Conservation (phyloP, 2,329 filamentous ascomycete species). For the Rhexocercosporidium sp. region DNA sequence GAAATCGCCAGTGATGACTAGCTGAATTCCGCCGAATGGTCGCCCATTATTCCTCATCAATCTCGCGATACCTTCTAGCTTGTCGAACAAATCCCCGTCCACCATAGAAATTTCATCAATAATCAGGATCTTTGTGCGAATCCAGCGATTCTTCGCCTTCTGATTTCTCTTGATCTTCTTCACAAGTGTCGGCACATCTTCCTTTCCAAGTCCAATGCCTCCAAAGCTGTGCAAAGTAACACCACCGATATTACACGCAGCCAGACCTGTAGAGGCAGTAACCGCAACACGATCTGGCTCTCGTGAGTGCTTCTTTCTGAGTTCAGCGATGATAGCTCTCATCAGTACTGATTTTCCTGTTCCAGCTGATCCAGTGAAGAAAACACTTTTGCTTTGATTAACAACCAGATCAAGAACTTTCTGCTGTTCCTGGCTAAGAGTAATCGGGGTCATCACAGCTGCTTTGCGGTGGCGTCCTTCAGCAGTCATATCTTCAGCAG, state of each 20-base stretch:
- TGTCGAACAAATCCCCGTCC: slow-evolving; percentile 95
- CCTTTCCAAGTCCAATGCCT: slow-evolving; percentile 94
- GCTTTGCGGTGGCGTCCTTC: slow-evolving; percentile 49
- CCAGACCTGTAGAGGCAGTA: slow-evolving; percentile 93
- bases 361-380: slow-evolving; percentile 96
- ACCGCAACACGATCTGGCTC: slow-evolving; percentile 89
- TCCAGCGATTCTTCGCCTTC: slow-evolving; percentile 89
- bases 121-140: slow-evolving; percentile 84
- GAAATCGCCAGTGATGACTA: slow-evolving; percentile 96
- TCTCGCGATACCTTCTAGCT: slow-evolving; percentile 86
- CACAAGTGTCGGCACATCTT: slow-evolving; percentile 77
- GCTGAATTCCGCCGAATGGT: slow-evolving; percentile 93
- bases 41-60: slow-evolving; percentile 87
- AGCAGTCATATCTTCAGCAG: slow-evolving; percentile 50
- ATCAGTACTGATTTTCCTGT: slow-evolving; percentile 97
- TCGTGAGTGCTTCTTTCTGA: slow-evolving; percentile 76
- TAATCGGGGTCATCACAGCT: slow-evolving; percentile 42
- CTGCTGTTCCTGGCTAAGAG: slow-evolving; percentile 82
- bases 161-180: slow-evolving; percentile 89
- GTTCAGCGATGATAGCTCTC: slow-evolving; percentile 82
- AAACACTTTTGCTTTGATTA: slow-evolving; percentile 83
- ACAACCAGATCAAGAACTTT: slow-evolving; percentile 84
- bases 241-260: slow-evolving; percentile 95
- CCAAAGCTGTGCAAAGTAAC: slow-evolving; percentile 96
- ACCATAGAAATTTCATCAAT: slow-evolving; percentile 99